A percentile compares a stretch with the other conserved stretches of the same genome.
Evolutionary conservation across 495 filamentous ascomycete species (phyloP).

Genomic region (Aspergillus steynii): DNA sequence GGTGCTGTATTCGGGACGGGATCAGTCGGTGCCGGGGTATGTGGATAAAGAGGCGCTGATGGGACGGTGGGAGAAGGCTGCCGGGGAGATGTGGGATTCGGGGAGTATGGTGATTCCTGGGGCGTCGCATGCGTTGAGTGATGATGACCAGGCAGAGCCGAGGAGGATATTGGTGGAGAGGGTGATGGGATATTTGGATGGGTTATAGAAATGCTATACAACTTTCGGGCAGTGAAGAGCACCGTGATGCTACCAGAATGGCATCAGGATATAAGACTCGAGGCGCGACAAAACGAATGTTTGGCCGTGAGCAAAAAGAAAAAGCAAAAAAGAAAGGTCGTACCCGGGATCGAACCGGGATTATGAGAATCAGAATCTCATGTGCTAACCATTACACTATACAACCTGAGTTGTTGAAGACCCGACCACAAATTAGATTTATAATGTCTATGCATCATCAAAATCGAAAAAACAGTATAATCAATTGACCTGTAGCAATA

Average conservation of each 20-base stretch:
- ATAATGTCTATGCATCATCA: background rate
- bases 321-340: conserved; percentile 26
- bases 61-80: conserved; percentile 66
- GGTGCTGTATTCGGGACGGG: conserved; percentile 65
- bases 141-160: conserved; percentile 44
- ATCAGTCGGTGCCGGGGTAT: conserved; percentile 65
- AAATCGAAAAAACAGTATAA: background rate
- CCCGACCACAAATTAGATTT: background rate
- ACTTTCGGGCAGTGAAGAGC: background rate
- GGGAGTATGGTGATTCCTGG: conserved; percentile 57
- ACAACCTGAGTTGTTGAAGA: conserved; percentile 14
- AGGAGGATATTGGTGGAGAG: conserved; percentile 42
- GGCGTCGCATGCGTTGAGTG: conserved; percentile 62
- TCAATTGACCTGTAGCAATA: no score
- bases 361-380: conserved; percentile 40
- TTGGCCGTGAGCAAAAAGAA: background rate
- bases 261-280: no score
- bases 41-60: conserved; percentile 68
- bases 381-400: conserved; percentile 36
- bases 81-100: conserved; percentile 48
- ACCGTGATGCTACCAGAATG: no score
- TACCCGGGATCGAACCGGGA: conserved; percentile 45
- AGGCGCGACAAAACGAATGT: no score
- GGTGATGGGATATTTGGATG: conserved; percentile 56
- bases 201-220: conserved; percentile 31